Percentiles rank a stretch among this genome's conserved stretches.
These are phyloP conservation scores for Botrytis paeoniae DNA, from an alignment of 2,329 filamentous ascomycete species.

Conservation along the genomic window DNA sequence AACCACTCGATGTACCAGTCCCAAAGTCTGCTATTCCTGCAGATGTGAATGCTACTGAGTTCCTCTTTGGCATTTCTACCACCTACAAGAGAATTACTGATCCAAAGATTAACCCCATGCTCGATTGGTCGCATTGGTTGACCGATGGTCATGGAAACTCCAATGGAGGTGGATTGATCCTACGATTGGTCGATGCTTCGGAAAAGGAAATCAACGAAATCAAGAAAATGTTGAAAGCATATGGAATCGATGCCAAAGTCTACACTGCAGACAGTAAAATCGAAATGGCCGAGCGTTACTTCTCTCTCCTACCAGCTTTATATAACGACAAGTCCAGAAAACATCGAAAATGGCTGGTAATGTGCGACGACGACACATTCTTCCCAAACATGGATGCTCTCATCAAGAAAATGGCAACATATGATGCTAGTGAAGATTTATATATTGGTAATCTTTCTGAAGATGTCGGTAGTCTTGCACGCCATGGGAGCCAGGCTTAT, in stretches of 20 bases:
- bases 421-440: slow-evolving; percentile 30
- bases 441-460: slow-evolving; percentile 38
- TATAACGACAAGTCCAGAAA: slow-evolving; percentile 50
- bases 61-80: slow-evolving; percentile 59
- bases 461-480: slow-evolving; percentile 35
- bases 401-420: slow-evolving; percentile 28
- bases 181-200: slow-evolving; percentile 53
- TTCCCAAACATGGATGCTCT: slow-evolving; percentile 36
- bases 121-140: slow-evolving; percentile 60
- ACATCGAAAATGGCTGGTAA: slow-evolving; percentile 43
- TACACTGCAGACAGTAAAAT: slow-evolving; percentile 51
- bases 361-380: slow-evolving; percentile 39
- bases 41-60: slow-evolving; percentile 53
- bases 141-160: slow-evolving; percentile 54
- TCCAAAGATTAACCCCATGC: slow-evolving; percentile 50
- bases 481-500: slow-evolving; percentile 38
- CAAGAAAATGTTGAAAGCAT: slow-evolving; percentile 44
- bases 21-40: slow-evolving; percentile 49
- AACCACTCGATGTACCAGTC: slow-evolving; percentile 51
- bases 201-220: slow-evolving; percentile 51
- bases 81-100: slow-evolving; percentile 55
- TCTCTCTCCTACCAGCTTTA: slow-evolving; percentile 53
- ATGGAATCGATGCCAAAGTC: slow-evolving; percentile 57
- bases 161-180: slow-evolving; percentile 55
- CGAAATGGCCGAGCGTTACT: slow-evolving; percentile 58